Base-by-base conservation (phyloP, 2,329 filamentous ascomycete genomes). In the Xylaria sp. region DNA sequence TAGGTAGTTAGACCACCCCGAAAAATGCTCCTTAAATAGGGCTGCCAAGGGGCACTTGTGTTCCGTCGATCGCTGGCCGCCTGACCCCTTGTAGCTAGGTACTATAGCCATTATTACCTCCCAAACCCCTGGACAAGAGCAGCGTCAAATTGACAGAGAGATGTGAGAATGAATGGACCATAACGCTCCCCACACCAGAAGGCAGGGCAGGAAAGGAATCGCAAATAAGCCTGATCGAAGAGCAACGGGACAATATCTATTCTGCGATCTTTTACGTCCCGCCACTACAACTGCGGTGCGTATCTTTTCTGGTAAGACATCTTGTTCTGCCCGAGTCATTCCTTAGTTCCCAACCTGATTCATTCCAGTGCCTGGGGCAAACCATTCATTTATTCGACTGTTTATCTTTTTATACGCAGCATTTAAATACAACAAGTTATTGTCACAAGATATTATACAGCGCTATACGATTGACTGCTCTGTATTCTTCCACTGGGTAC, bases 361-460 rank as follows among this genome's bases (percentile, higher is more conserved):
- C 62, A 55, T 46, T 65, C 43, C n/a, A 53, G 62, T 60, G 46
- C 62, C 58, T 30, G 55, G 36, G 18, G 55, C 55, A 45, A 43
- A 12, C 18, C 39, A 45, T 45, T 45, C 34, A 57, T 52, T 63
- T 10, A 23, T 56, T 43, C 45, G 52, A 7, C 25, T 13, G 9
- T 23, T 23, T 13, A 13, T 57, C 23, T 6, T 36, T 45, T 45
- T 10, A 36, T 13, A 36, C 34, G n/a, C n/a, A n/a, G n/a, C 15
- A 36, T 36, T 36, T 36, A 4, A 10, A 12, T 46, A 23, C 43
- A n/a, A 25, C 3, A 46, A 23, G 9, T 23, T 13, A 25, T 46
- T 46, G 20, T 46, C 20, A 46, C 10, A 46, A 20, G 20, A 46
- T n/a, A 25, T 4, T 23, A 23, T 12, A 25, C 10, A 25, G 13